Conservation (phyloP, 768 basidiomycete species). For the Amylocystis lapponica region DNA sequence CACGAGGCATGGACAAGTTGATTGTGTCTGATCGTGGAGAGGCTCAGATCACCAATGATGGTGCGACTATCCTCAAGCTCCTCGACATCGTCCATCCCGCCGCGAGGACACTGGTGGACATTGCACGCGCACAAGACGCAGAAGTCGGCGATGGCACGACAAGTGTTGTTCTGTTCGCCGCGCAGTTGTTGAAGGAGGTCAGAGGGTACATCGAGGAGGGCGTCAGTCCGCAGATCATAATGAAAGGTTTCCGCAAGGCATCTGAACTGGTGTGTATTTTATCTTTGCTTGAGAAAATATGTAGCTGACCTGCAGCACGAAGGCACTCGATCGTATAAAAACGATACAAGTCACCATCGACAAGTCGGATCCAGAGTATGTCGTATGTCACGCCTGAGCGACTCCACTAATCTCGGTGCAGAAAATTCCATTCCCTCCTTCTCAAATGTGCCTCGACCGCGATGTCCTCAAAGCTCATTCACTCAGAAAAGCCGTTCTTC, state of each 20-base stretch:
- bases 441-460: slow-evolving; percentile 97
- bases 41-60: slow-evolving; percentile 99
- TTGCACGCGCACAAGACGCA: slow-evolving; percentile 96
- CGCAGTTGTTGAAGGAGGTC: slow-evolving; percentile 91
- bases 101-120: slow-evolving; percentile 95
- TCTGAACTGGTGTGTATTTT: slow-evolving; percentile 63
- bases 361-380: slow-evolving; percentile 85
- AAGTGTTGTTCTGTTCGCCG: slow-evolving; percentile 89
- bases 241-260: slow-evolving; percentile 91
- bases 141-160: slow-evolving; percentile 99
- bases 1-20: slow-evolving; percentile 97
- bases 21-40: slow-evolving; percentile 92
- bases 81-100: slow-evolving; percentile 98
- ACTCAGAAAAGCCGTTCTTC: slow-evolving; percentile 98
- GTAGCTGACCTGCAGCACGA: slow-evolving; percentile 9
- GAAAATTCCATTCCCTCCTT: slow-evolving; percentile 88
- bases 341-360: slow-evolving; percentile 88
- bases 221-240: slow-evolving; percentile 95
- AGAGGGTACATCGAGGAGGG: slow-evolving; percentile 92
- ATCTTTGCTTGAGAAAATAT: slow-evolving; percentile 2
- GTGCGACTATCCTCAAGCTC: slow-evolving; percentile 95
- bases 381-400: slow-evolving; percentile 7
- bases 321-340: slow-evolving; percentile 86
- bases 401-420: slow-evolving; percentile 26
- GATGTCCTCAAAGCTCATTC: slow-evolving; percentile 99